phyloP scores from a whole-genome alignment of 345 rosid genomes.

The Punica granatum region DNA sequence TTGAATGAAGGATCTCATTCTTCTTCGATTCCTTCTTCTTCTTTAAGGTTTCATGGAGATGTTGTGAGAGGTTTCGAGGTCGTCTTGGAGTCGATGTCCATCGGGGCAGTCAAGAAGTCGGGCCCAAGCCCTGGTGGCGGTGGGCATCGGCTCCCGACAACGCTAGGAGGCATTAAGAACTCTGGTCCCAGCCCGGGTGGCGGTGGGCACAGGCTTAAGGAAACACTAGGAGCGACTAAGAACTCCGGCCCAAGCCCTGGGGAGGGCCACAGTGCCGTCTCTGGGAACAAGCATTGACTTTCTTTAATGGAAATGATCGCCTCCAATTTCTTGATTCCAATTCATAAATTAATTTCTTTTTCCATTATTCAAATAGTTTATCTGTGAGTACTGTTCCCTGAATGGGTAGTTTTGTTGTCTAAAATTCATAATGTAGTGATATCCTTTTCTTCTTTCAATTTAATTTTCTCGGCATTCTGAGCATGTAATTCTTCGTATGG shows the following conservation, averaged over 20 bases:
- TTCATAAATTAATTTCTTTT: neutral
- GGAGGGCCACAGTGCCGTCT: constrained; percentile 19
- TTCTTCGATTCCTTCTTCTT: neutral
- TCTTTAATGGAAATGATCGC: neutral
- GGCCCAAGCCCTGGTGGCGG: constrained; percentile 35
- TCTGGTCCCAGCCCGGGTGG: constrained; percentile 40
- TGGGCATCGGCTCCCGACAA: constrained; percentile 15
- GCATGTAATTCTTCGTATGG: too few species aligned
- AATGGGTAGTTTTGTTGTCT: too few species aligned
- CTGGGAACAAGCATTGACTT: constrained; percentile 14
- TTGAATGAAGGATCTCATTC: constrained; percentile 3
- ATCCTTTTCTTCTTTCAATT: too few species aligned
- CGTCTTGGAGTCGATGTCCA: constrained; percentile 1
- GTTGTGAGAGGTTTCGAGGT: constrained; percentile 4
- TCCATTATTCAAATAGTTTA: neutral
- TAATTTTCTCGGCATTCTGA: too few species aligned
- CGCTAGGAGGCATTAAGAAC: neutral
- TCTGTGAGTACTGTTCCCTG: too few species aligned
- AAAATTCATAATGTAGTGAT: too few species aligned
- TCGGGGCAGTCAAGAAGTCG: constrained; percentile 14
- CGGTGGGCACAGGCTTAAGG: constrained; percentile 16
- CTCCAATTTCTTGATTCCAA: neutral
- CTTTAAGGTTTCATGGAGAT: constrained; percentile 5
- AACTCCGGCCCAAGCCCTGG: constrained; percentile 44
- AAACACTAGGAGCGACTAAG: neutral